phyloP scores from a whole-genome alignment of 2,329 filamentous ascomycete genomes.

The Monilinia polystroma region DNA sequence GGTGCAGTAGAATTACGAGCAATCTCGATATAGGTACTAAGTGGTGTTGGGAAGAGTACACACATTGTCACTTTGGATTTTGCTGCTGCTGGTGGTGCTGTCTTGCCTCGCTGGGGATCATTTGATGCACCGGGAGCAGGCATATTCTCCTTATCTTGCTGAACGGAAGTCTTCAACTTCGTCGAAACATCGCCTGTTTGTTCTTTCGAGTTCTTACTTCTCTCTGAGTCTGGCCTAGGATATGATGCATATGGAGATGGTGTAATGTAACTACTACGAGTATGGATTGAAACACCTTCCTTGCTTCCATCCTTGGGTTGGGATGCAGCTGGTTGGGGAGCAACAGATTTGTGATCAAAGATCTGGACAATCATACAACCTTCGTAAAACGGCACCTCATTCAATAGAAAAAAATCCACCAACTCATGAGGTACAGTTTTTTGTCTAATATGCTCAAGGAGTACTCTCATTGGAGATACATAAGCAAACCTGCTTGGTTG shows the following conservation, averaged over 20 bases:
- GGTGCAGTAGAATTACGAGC: constrained; percentile 54
- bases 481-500: constrained; percentile 84
- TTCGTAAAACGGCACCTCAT: constrained; percentile 81
- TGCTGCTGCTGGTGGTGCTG: constrained; percentile 42
- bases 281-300: constrained; percentile 83
- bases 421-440: constrained; percentile 88
- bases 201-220: constrained; percentile 40
- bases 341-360: constrained; percentile 76
- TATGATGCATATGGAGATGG: constrained; percentile 83
- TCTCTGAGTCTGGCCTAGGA: constrained; percentile 51
- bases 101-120: constrained; percentile 48
- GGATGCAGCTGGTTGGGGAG: constrained; percentile 58
- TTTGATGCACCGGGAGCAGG: constrained; percentile 50
- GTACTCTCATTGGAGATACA: constrained; percentile 83
- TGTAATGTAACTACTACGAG: constrained; percentile 85
- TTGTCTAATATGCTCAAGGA: constrained; percentile 70
- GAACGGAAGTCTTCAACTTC: constrained; percentile 40
- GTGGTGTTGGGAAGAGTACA: constrained; percentile 80
- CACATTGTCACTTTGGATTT: constrained; percentile 71
- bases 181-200: constrained; percentile 36
- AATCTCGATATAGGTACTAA: constrained; percentile 74
- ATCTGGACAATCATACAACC: constrained; percentile 92
- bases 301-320: constrained; percentile 56
- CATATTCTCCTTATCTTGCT: constrained; percentile 60
- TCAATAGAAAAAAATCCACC: constrained; percentile 65